These are phyloP conservation scores for Eucalyptus cloeziana DNA, from an alignment of 345 rosid genomes.

Conservation along the genomic window DNA sequence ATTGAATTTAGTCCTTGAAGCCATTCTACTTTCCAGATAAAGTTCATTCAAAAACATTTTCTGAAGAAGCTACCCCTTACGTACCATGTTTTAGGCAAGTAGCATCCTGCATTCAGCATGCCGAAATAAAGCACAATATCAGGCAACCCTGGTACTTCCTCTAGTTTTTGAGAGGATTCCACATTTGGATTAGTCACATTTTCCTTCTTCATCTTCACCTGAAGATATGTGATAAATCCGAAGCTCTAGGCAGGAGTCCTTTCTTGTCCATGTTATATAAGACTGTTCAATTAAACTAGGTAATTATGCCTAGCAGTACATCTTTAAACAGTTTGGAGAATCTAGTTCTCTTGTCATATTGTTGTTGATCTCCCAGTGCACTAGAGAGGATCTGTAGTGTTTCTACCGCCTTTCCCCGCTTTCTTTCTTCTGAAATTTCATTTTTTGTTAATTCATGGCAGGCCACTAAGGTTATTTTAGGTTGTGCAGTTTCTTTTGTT, in stretches of 20 bases:
- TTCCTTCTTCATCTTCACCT: neutral
- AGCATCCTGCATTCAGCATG: neutral
- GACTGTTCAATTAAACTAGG: neutral
- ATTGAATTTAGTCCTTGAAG: neutral
- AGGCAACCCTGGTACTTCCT: neutral
- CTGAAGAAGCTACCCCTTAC: neutral
- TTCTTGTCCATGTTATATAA: neutral
- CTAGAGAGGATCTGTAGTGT: neutral
- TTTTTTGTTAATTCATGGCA: neutral
- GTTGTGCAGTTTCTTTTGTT: neutral
- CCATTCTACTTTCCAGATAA: neutral
- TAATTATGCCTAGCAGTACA: neutral
- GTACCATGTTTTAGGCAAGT: neutral
- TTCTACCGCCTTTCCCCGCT: neutral
- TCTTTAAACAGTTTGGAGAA: neutral
- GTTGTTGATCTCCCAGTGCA: neutral
- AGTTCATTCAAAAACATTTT: neutral
- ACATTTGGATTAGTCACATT: neutral
- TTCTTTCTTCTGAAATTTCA: neutral
- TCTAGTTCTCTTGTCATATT: neutral
- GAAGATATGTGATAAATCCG: neutral
- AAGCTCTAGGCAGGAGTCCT: neutral
- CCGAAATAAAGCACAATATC: neutral
- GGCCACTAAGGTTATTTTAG: neutral
- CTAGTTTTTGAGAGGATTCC: neutral